phyloP scores from a whole-genome alignment of 129 eudicot species.

The sunflower (Helianthus annuus) region HanXRQr2.0-SUNRISE NC_035442.2:147807321-147807820 shows the following conservation, averaged over 20 bases:
- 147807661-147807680: neutral
- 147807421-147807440: neutral
- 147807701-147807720: no score
- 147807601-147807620: neutral
- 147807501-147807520: neutral
- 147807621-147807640: neutral
- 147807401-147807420: neutral
- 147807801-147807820: conserved; percentile 87
- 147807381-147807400: neutral
- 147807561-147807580: neutral
- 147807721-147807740: neutral
- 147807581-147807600: neutral
- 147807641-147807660: neutral
- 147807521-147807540: neutral
- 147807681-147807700: conserved; percentile 50
- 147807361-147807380: neutral
- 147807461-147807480: neutral
- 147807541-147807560: neutral
- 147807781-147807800: conserved; percentile 80
- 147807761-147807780: conserved; percentile 68
- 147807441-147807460: neutral
- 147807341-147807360: neutral
- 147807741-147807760: conserved; percentile 31
- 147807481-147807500: neutral
- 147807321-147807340: neutral